phyloP scores from a whole-genome alignment of 805 yeast genomes.

The Candida tammaniensis region DNA sequence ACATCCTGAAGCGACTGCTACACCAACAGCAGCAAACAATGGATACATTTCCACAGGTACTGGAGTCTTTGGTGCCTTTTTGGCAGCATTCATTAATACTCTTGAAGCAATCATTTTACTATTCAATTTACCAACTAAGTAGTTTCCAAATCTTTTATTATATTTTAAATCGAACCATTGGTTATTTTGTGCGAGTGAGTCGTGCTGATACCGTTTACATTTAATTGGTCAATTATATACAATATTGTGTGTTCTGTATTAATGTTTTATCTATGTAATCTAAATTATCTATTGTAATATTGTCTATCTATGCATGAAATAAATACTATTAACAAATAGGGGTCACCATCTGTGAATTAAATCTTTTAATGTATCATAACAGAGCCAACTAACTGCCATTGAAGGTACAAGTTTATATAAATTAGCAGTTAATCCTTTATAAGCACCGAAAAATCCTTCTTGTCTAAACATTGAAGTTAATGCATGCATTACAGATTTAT shows the following conservation, averaged over 20 bases:
- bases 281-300: too few species aligned
- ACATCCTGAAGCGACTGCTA: constrained; percentile 35
- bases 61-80: constrained; percentile 17
- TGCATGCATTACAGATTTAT: constrained; percentile 75
- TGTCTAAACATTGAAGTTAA: constrained; percentile 59
- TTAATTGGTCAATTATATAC: not conserved
- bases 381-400: constrained; percentile 94
- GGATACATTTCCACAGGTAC: constrained; percentile 46
- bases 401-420: constrained; percentile 88
- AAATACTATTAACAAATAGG: too few species aligned
- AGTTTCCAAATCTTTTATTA: too few species aligned
- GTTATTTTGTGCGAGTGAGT: not conserved
- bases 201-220: not conserved
- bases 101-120: constrained; percentile 36
- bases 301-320: too few species aligned
- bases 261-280: too few species aligned
- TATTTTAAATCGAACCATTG: constrained; percentile 15
- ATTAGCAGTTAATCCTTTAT: constrained; percentile 75
- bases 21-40: constrained; percentile 44
- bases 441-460: constrained; percentile 75
- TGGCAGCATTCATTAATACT: constrained; percentile 38
- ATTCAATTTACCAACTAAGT: too few species aligned
- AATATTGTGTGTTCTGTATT: not conserved
- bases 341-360: constrained; percentile 26
- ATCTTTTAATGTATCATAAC: constrained; percentile 69